Base-by-base conservation (phyloP, 202 grass and related monocot genomes). In the Carex sylvatica region DNA sequence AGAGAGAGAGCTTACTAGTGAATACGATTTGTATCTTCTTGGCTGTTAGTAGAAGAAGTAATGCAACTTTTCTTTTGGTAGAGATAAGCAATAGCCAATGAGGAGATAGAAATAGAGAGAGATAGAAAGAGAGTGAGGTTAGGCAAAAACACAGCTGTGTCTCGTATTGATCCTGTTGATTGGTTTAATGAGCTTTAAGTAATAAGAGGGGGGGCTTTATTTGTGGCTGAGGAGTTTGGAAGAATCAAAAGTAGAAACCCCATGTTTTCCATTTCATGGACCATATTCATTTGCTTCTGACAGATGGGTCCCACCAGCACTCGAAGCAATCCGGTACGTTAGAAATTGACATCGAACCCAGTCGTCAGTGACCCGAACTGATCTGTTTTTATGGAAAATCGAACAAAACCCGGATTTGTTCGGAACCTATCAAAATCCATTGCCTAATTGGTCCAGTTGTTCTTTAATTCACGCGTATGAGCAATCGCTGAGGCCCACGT, bases 361-460 rank as follows among this genome's bases (percentile, higher is more conserved):
- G 70, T 53, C 0, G 30, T 54, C 47, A 54, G 44, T 56, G 49
- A 76, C 73, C 10, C 15, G 52, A 36, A 36, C 74, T 4, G 30
- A 77, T 77, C 49, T 14, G 28, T 1, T 19, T 31, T 53, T 56
- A 33, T 35, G 15, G 49, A 58, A n/a, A n/a, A 9, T 76, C 1
- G 33, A 76, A 56, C 51, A 58, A 58, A 35, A 36, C 16, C 8
- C 8, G 9, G 26, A 36, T 16, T 4, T 19, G 59, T 82, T 67
- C 1, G 80, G 80, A 69, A 69, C 61, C 63, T 9, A 82, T 82
- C 80, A n/a, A 82, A 66, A 69, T 82, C 80, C 46, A 1, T 33
- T 53, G 80, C 80, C 80, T 82, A 82, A 82, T 82, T 82, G 59
- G 63, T 44, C 80, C 80, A 82, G 80, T 61, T 69, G 61, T 69